Conservation (phyloP, 371 early-diverging fungal genomes). For the Lichtheimia hyalospora region DNA sequence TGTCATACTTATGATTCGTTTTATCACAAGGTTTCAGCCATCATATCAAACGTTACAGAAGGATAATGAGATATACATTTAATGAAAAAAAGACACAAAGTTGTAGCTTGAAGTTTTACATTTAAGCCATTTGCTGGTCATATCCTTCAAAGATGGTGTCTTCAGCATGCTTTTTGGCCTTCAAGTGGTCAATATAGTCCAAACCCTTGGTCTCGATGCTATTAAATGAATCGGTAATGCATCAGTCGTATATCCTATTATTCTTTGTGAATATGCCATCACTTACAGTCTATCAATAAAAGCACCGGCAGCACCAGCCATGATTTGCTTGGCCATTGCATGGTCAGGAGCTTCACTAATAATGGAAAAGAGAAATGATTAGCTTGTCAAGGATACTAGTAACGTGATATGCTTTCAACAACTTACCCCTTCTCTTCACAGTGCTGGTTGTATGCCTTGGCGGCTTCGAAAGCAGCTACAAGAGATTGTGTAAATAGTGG, state of each 20-base stretch:
- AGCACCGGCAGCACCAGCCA: slow-evolving; percentile 55
- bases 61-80: no score
- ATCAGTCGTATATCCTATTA: not conserved
- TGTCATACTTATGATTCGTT: no score
- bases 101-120: no score
- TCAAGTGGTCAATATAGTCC: slow-evolving; percentile 42
- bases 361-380: not conserved
- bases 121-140: slow-evolving; percentile 3
- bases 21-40: no score
- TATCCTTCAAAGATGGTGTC: slow-evolving; percentile 32
- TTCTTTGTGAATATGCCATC: not conserved
- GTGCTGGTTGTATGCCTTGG: slow-evolving; percentile 51
- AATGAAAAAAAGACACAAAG: no score
- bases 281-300: slow-evolving; percentile 4
- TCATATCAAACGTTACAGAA: no score
- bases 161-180: slow-evolving; percentile 47
- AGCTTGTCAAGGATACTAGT: not conserved
- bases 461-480: slow-evolving; percentile 41
- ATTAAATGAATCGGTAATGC: not conserved
- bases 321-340: slow-evolving; percentile 47
- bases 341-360: slow-evolving; percentile 37
- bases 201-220: slow-evolving; percentile 54
- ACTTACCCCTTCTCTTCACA: slow-evolving; percentile 35
- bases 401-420: not conserved
- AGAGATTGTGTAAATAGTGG: not conserved